A percentile compares a stretch with the other conserved stretches of the same genome.
These are phyloP conservation scores for Torulaspora globosa DNA, from an alignment of 1,139 yeast genomes.

Conservation along the genomic window DNA sequence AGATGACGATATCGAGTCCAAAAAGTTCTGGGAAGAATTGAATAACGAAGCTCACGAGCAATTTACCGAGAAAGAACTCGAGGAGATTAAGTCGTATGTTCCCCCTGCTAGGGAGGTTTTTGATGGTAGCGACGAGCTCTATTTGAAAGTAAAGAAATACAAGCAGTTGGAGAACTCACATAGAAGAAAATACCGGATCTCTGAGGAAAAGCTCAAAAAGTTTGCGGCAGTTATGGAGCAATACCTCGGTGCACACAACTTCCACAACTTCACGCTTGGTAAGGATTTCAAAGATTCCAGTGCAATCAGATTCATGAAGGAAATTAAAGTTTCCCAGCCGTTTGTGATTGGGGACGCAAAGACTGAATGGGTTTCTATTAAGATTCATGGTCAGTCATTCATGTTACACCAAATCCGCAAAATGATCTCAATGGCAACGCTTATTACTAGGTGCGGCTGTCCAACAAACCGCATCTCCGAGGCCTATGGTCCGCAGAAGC, in stretches of 20 bases:
- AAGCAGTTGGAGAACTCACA: conserved; percentile 63
- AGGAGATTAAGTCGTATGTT: conserved; percentile 36
- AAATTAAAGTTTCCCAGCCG: conserved; percentile 79
- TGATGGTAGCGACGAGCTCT: conserved; percentile 35
- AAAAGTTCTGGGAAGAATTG: conserved; percentile 65
- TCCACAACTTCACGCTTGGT: conserved; percentile 92
- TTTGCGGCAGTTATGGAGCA: conserved; percentile 66
- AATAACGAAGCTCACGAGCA: conserved; percentile 42
- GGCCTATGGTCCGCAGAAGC: conserved; percentile 67
- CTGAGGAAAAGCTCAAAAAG: conserved; percentile 53
- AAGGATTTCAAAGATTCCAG: conserved; percentile 84
- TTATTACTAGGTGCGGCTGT: conserved; percentile 80
- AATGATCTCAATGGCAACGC: conserved; percentile 94
- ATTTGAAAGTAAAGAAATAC: conserved; percentile 50
- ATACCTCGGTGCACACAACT: conserved; percentile 86
- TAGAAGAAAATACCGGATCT: conserved; percentile 67
- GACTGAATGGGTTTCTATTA: conserved; percentile 94
- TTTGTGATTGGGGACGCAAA: conserved; percentile 86
- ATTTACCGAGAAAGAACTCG: conserved; percentile 49
- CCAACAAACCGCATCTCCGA: conserved; percentile 73
- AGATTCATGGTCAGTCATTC: conserved; percentile 96
- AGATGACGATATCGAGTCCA: conserved; percentile 64
- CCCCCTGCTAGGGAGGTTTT: conserved; percentile 40
- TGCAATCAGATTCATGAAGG: conserved; percentile 76
- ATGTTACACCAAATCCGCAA: conserved; percentile 98